Base-by-base conservation (phyloP, 2,329 filamentous ascomycete species). In the Lachnellula cervina region DNA sequence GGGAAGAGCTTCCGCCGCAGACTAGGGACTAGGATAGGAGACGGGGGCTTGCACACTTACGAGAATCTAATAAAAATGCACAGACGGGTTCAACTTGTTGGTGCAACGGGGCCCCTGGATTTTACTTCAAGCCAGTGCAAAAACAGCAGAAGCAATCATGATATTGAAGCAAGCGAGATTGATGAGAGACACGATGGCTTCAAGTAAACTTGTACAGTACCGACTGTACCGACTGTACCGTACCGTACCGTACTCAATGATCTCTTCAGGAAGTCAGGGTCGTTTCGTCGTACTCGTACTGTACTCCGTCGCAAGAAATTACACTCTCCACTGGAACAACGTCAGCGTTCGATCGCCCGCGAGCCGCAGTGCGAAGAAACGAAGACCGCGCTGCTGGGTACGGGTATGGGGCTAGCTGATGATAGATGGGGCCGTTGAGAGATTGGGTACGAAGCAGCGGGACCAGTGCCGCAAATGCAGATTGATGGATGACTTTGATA, bases 81-180 rank as follows among this genome's bases (percentile, higher is more conserved):
- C 3, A 19, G 28, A 32, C 28, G 9, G 28, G 28, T 32, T 9
- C 28, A 32, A 32, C 28, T 34, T 51, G 48, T 34, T 45, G 48
- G 48, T 54, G 51, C 48, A 54, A 51, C 43, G 37, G 35, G 21
- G 25, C 51, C 55, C 51, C 51, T 53, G 51, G 48, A 52, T 56
- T 34, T 50, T 28, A 32, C 28, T 32, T 32, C 9, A 32, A 32
- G 51, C 44, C 34, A 28, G 46, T 35, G 16, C 43, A 19, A 34
- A 23, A 52, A 42, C 16, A 44, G 50, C 52, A 32, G 44, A 19
- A 54, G 43, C 45, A n/a, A 19, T 11, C 14, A 35, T 17, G 25
- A 49, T 37, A 14, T 21, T 21, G 35, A 47, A 43, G 16, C 44
- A 57, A 53, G 55, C 50, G 55, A 52, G 28, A 52, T 54, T 50